Conservation (phyloP, 257 asterid species). For the Nicotiana obtusifolia region DNA sequence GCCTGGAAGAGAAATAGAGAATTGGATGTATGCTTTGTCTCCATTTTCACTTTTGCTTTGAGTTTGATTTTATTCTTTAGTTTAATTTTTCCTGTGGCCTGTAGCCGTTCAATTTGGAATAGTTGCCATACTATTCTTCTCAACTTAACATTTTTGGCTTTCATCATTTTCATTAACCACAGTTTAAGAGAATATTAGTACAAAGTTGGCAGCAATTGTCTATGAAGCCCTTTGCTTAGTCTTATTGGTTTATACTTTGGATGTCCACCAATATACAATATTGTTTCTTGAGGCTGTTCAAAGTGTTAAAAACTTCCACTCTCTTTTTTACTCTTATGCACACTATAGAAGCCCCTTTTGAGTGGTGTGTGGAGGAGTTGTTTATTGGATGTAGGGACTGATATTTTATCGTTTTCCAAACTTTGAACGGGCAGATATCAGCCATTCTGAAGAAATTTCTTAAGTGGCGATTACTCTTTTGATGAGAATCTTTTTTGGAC, state of each 20-base stretch:
- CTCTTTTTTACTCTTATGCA: background rate
- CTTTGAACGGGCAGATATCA: background rate
- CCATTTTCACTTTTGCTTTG: background rate
- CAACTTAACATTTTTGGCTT: background rate
- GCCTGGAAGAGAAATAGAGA: slow-evolving; percentile 59
- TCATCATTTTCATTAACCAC: background rate
- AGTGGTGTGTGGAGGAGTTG: background rate
- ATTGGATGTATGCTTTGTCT: background rate
- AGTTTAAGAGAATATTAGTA: background rate
- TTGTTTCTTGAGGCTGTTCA: background rate
- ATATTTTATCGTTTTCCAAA: background rate
- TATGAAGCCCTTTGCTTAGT: background rate
- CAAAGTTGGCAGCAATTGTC: background rate
- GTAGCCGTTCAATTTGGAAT: background rate
- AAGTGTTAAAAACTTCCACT: background rate
- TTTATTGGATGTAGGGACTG: background rate
- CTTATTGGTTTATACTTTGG: background rate
- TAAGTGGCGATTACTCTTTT: background rate
- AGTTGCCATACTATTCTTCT: background rate
- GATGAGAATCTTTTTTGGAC: background rate
- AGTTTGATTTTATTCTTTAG: background rate
- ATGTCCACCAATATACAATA: background rate
- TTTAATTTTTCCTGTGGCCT: background rate
- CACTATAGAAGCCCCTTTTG: background rate
- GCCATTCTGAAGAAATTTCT: too few relatives aligned